These are phyloP conservation scores for Silene uniflora DNA, from an alignment of 148 eudicot genomes.

Conservation along the genomic window DNA sequence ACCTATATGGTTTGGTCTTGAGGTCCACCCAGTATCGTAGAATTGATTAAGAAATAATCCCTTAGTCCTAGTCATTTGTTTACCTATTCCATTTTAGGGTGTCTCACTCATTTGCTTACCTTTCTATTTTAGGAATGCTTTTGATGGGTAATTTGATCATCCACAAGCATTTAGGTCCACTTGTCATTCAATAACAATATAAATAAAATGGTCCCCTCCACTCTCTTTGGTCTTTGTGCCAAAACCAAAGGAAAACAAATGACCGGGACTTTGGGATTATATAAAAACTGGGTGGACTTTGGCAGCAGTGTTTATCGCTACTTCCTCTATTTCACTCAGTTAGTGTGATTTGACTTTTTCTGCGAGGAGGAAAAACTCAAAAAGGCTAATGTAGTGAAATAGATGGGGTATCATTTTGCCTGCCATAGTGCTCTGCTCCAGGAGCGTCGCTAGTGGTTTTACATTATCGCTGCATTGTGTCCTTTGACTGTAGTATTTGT, in stretches of 20 bases:
- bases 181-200: too few species aligned
- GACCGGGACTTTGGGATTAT: too few species aligned
- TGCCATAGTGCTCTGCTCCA: neutral
- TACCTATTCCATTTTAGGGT: too few species aligned
- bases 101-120: too few species aligned
- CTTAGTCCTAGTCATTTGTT: too few species aligned
- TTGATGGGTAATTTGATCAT: too few species aligned
- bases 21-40: neutral
- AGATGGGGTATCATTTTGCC: neutral
- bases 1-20: neutral
- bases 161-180: too few species aligned
- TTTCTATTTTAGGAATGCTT: too few species aligned
- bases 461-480: neutral
- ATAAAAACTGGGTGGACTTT: neutral
- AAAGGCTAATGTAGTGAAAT: neutral
- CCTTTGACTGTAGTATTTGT: neutral
- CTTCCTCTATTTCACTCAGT: neutral
- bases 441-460: neutral
- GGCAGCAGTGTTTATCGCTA: neutral
- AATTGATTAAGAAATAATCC: neutral
- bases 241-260: too few species aligned
- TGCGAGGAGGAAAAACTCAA: neutral
- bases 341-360: neutral
- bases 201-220: too few species aligned
- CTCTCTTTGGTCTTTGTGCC: too few species aligned